phyloP scores from a whole-genome alignment of 2,329 filamentous ascomycete species.

The Aschersonia sp. region DNA sequence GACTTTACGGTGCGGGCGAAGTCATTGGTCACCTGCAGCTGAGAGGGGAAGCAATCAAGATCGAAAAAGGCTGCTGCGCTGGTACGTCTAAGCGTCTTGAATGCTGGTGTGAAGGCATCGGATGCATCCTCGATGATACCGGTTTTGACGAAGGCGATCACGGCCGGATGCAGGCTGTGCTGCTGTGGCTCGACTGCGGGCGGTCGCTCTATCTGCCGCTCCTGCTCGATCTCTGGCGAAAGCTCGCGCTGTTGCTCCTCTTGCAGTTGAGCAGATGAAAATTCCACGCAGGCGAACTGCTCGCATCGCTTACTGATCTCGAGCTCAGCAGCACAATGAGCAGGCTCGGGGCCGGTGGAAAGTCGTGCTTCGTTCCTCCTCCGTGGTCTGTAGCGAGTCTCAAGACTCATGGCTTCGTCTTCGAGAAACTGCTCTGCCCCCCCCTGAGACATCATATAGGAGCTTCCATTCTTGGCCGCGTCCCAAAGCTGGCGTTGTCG shows the following conservation, averaged over 20 bases:
- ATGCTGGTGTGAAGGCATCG: conserved; percentile 5
- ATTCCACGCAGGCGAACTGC: neutral
- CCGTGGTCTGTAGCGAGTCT: too few species aligned
- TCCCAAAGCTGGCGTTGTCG: neutral
- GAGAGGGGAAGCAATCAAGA: conserved; percentile 2
- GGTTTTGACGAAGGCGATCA: conserved; percentile 12
- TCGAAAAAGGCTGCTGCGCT: conserved; percentile 5
- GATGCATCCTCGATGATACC: conserved; percentile 1
- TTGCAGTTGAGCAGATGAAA: neutral
- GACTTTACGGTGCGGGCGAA: conserved; percentile 5
- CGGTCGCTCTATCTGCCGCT: conserved; percentile 39
- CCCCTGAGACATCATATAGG: neutral
- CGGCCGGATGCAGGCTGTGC: conserved; percentile 27
- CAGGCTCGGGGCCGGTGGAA: neutral
- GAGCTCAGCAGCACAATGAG: neutral
- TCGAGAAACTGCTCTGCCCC: conserved; percentile 1
- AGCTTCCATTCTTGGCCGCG: neutral
- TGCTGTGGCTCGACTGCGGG: conserved; percentile 12
- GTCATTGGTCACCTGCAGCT: conserved; percentile 8
- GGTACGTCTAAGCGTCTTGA: conserved; percentile 5
- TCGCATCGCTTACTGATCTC: neutral
- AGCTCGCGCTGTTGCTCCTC: conserved; percentile 58
- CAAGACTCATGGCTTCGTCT: neutral
- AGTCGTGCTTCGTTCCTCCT: neutral
- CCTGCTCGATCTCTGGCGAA: conserved; percentile 46